phyloP scores from a whole-genome alignment of 306 rosid species.

The Pachyrhizus erosus region DNA sequence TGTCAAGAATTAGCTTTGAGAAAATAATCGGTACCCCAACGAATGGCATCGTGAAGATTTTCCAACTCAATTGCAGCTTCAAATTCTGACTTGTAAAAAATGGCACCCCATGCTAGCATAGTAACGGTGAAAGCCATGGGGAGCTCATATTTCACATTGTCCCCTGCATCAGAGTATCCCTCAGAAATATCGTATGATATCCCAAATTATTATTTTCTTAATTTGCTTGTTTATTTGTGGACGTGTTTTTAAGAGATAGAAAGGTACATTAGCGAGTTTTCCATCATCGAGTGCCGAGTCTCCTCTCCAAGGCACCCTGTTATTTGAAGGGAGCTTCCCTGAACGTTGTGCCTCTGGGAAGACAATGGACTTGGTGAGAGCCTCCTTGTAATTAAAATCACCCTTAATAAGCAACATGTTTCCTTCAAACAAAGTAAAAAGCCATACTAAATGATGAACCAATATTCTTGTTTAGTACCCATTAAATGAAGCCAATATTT shows the following conservation, averaged over 20 bases:
- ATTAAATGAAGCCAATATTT: conserved; percentile 40
- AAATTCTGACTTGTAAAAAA: conserved; percentile 58
- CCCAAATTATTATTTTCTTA: background rate
- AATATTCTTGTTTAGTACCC: conserved; percentile 44
- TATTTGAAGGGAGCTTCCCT: conserved; percentile 83
- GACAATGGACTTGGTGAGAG: conserved; percentile 81
- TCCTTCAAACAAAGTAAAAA: conserved; percentile 57
- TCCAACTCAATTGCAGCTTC: conserved; percentile 62
- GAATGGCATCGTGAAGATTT: conserved; percentile 60
- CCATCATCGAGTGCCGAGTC: conserved; percentile 91
- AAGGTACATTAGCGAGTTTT: conserved; percentile 53
- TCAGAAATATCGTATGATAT: conserved; percentile 48
- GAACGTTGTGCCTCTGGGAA: conserved; percentile 94
- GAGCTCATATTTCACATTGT: conserved; percentile 88
- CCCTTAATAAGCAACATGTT: conserved; percentile 48
- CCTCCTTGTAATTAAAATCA: conserved; percentile 71
- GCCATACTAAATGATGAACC: conserved; percentile 65
- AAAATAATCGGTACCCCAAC: conserved; percentile 94
- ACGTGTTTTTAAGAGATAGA: background rate
- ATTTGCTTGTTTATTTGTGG: background rate
- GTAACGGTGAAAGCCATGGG: conserved; percentile 97
- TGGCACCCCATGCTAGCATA: conserved; percentile 81
- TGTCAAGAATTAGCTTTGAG: conserved; percentile 56
- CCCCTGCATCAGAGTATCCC: conserved; percentile 99
- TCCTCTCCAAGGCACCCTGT: conserved; percentile 85